Conservation (phyloP, 306 rosid genomes). For the Gastrolobium villosum region DNA sequence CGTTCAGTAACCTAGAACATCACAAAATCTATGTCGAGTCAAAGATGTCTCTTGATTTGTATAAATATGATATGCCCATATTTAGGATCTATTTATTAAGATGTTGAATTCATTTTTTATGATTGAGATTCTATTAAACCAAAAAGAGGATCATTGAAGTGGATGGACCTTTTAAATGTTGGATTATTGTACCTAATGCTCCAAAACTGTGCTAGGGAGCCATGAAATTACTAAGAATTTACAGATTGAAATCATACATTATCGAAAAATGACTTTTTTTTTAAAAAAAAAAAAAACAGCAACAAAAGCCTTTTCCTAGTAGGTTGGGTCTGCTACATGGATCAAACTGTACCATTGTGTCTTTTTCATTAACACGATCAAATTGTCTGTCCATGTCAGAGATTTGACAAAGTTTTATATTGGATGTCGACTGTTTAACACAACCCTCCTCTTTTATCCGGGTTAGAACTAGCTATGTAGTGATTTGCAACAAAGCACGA, state of each 20-base stretch:
- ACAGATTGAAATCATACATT: neutral
- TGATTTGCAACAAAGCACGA: neutral
- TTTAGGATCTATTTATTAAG: constrained; percentile 1
- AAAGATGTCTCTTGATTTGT: constrained; percentile 16
- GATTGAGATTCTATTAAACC: neutral
- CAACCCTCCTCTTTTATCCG: neutral
- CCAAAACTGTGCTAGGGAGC: neutral
- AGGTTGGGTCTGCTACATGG: no score
- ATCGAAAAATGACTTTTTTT: neutral
- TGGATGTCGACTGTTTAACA: neutral
- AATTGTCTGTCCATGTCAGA: neutral
- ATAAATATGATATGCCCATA: neutral
- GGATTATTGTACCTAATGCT: constrained; percentile 14
- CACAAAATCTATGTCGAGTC: neutral
- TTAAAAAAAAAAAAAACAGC: neutral
- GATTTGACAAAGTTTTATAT: neutral
- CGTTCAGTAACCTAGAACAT: neutral
- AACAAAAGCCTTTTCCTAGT: no score
- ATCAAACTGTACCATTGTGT: no score
- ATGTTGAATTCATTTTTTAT: constrained; percentile 28
- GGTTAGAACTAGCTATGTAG: neutral
- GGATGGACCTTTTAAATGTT: constrained; percentile 33
- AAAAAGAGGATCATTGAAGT: neutral
- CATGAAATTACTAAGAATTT: constrained; percentile 9
- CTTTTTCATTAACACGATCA: neutral